phyloP scores from a whole-genome alignment of 345 rosid species.

The Corchorus olitorius region DNA sequence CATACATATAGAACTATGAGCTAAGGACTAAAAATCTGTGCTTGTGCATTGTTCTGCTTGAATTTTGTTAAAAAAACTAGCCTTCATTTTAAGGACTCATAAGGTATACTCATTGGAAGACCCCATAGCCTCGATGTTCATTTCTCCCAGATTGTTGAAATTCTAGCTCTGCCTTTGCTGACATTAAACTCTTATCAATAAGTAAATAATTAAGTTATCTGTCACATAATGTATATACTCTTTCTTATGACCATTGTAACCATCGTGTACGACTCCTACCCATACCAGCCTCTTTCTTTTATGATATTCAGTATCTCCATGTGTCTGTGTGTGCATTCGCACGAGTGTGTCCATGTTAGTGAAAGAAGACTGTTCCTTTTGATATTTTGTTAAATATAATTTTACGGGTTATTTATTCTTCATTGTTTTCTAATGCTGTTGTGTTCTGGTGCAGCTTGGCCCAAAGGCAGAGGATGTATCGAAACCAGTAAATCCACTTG shows the following conservation, averaged over 20 bases:
- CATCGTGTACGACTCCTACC: background rate
- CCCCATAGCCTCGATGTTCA: background rate
- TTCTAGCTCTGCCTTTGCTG: background rate
- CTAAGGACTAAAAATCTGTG: background rate
- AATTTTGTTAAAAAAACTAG: background rate
- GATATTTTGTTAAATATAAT: background rate
- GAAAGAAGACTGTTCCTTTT: background rate
- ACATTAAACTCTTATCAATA: background rate
- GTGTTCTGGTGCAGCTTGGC: slow-evolving; percentile 64
- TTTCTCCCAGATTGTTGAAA: slow-evolving; percentile 4
- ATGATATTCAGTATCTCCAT: background rate
- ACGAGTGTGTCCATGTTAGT: background rate
- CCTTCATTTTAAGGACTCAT: slow-evolving; percentile 7
- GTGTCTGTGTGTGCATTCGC: background rate
- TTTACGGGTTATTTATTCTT: background rate
- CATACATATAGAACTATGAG: background rate
- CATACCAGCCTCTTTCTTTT: background rate
- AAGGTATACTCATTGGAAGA: background rate
- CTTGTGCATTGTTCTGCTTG: background rate
- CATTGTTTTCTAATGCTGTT: background rate
- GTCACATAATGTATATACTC: background rate
- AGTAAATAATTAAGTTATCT: background rate
- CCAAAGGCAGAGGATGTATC: slow-evolving; percentile 86
- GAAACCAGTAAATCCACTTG: slow-evolving; percentile 66
- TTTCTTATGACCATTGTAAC: background rate